Percentiles rank a stretch among this genome's conserved stretches.
Evolutionary conservation across 2,329 filamentous ascomycete species (phyloP).

Genomic region (Aspergillus thermomutatus): DNA sequence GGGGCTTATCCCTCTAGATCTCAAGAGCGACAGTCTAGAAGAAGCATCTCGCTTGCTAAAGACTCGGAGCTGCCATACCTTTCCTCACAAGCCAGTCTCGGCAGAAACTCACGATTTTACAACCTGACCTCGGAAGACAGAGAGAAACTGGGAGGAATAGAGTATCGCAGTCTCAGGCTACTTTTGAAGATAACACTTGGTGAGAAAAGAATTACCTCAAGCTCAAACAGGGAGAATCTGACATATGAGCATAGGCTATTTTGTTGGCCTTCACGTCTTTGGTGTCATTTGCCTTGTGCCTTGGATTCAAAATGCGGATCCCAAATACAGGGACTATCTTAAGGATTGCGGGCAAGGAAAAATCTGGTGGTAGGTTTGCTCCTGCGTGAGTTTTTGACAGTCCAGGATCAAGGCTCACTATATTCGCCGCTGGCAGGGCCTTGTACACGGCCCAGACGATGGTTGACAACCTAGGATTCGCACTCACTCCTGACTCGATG

Average conservation of each 20-base stretch:
- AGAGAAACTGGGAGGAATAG: conserved; percentile 50
- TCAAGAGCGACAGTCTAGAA: conserved; percentile 11
- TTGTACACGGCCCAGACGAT: conserved; percentile 53
- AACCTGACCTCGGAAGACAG: conserved; percentile 42
- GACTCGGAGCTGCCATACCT: conserved; percentile 36
- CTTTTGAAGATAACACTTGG: conserved; percentile 47
- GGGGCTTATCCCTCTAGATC: conserved; percentile 7
- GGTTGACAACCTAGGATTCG: conserved; percentile 53
- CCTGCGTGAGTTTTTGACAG: neutral
- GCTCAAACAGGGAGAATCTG: neutral
- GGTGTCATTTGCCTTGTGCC: conserved; percentile 48
- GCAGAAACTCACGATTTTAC: conserved; percentile 47
- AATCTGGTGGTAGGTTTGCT: conserved; percentile 48
- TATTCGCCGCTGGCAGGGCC: conserved; percentile 32
- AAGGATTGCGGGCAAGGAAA: conserved; percentile 38
- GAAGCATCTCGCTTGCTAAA: conserved; percentile 18
- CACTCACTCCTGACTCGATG: conserved; percentile 56
- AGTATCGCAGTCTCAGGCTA: conserved; percentile 50
- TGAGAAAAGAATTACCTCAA: conserved; percentile 17
- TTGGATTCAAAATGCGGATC: conserved; percentile 45
- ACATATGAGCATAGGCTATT: conserved; percentile 39
- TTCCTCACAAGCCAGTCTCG: conserved; percentile 44
- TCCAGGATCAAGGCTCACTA: neutral
- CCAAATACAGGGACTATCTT: conserved; percentile 43
- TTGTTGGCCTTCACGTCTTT: conserved; percentile 45